Base-by-base conservation (phyloP, 306 rosid genomes). In the Prunus kanzakura region DNA sequence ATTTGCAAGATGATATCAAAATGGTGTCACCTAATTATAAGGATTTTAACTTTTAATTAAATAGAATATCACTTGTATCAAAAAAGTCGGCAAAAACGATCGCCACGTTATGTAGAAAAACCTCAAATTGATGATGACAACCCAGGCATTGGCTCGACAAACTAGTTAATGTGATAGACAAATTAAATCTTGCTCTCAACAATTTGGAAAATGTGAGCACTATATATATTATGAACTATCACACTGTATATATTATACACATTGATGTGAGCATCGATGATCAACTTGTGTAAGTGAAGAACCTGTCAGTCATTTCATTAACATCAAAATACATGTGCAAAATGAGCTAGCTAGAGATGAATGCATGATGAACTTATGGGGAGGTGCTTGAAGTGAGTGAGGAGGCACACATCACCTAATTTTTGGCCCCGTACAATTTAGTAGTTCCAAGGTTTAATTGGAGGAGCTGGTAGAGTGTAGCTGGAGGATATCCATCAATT, bases 381-480 rank as follows among this genome's bases (percentile, higher is more conserved):
- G 54, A 76, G 54, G 65, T 75, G 74, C 23, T 77, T 32, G 30
- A 70, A 80, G 79, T 58, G 74, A 83, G 85, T 81, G 38, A 76
- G 76, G 70, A 76, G 77, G 71, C 67, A 63, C 78, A 71, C 55
- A 38, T n/a, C 19, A n/a, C 45, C 69, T 76, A 49, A 80, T 43
- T 78, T 86, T 82, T 71, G 77, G 82, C 52, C 84, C 77, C 76
- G 12, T 78, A 38, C 32, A n/a, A 8, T 71, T 64, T 38, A 69
- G 83, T 64, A 81, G 80, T 72, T 73, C 78, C 23, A 72, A 71
- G 71, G 74, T 81, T 80, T 45, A 73, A 68, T 79, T 64, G 67
- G 55, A 78, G 64, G 81, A 79, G 80, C 70, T 69, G 79, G 69
- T 49, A 25, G 27, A 56, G 38, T 71, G 69, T 15, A 49, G 76